phyloP scores from a whole-genome alignment of 2,329 filamentous ascomycete species.

The Monosporascus sp. region DNA sequence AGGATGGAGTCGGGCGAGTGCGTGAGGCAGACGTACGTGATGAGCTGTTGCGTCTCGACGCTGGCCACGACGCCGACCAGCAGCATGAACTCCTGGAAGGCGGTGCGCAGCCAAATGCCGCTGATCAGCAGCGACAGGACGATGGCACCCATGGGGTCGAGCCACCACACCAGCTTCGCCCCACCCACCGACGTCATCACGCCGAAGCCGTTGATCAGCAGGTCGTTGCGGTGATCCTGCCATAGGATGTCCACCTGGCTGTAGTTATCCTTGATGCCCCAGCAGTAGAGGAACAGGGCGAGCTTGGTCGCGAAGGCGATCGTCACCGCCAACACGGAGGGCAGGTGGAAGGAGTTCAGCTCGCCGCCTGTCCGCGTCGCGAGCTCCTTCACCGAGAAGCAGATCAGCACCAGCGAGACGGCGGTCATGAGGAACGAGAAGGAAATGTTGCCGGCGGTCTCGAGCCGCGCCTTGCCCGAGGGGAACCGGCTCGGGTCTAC shows the following conservation, averaged over 20 bases:
- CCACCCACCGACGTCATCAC: conserved; percentile 89
- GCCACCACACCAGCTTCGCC: conserved; percentile 85
- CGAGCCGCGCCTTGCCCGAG: conserved; percentile 86
- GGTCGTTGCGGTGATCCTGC: conserved; percentile 95
- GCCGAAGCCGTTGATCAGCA: conserved; percentile 94
- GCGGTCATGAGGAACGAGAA: conserved; percentile 96
- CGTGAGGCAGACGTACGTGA: conserved; percentile 94
- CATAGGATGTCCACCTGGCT: conserved; percentile 87
- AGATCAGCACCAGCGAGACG: conserved; percentile 88
- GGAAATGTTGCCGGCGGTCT: conserved; percentile 91
- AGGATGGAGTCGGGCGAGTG: conserved; percentile 69
- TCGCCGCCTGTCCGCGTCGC: conserved; percentile 40
- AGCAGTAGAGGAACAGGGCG: conserved; percentile 83
- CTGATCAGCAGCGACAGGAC: conserved; percentile 75
- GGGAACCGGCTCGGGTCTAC: conserved; percentile 86
- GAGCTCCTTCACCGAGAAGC: conserved; percentile 74
- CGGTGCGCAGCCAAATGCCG: conserved; percentile 75
- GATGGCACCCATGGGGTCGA: conserved; percentile 89
- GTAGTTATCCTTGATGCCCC: conserved; percentile 83
- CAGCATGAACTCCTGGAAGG: conserved; percentile 83
- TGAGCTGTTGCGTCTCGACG: conserved; percentile 81
- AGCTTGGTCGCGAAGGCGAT: conserved; percentile 85
- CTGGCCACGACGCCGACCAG: conserved; percentile 86
- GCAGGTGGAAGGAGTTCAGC: conserved; percentile 67
- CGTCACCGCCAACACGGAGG: conserved; percentile 78